These are phyloP conservation scores for Trypanosoma platydactyli DNA, from an alignment of 208 protist species.

Conservation along the genomic window DNA sequence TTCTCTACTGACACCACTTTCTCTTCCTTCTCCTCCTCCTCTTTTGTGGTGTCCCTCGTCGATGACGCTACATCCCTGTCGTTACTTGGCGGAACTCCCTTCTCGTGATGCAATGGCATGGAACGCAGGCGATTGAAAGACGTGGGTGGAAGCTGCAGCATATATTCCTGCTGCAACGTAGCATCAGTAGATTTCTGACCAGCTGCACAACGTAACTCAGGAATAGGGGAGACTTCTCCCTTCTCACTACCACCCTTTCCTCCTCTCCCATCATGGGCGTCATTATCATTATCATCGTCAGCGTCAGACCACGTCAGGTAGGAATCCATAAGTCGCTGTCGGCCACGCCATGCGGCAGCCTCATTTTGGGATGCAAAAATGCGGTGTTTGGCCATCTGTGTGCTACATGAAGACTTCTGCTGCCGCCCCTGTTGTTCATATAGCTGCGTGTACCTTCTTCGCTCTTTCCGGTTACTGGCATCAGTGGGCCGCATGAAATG, in stretches of 20 bases:
- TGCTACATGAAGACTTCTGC: background rate
- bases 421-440: slow-evolving; percentile 14
- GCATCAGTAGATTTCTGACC: too few species aligned
- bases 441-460: slow-evolving; percentile 7
- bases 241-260: too few species aligned
- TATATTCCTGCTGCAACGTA: background rate
- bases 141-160: background rate
- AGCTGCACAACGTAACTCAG: too few species aligned
- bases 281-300: slow-evolving; percentile 14
- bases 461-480: slow-evolving; percentile 28
- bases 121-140: too few species aligned
- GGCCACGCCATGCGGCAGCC: slow-evolving; percentile 13
- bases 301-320: slow-evolving; percentile 28
- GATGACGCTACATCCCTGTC: too few species aligned
- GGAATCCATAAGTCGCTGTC: slow-evolving; percentile 11
- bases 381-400: background rate
- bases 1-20: slow-evolving; percentile 1
- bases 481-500: slow-evolving; percentile 33
- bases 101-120: too few species aligned
- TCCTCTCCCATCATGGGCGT: background rate
- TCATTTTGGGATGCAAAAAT: background rate
- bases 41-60: background rate
- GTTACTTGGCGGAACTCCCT: too few species aligned
- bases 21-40: background rate
- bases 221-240: too few species aligned